A percentile compares a stretch with the other conserved stretches of the same genome.
phyloP scores from a whole-genome alignment of 2,329 filamentous ascomycete genomes.

The Pyricularia grisea region DNA sequence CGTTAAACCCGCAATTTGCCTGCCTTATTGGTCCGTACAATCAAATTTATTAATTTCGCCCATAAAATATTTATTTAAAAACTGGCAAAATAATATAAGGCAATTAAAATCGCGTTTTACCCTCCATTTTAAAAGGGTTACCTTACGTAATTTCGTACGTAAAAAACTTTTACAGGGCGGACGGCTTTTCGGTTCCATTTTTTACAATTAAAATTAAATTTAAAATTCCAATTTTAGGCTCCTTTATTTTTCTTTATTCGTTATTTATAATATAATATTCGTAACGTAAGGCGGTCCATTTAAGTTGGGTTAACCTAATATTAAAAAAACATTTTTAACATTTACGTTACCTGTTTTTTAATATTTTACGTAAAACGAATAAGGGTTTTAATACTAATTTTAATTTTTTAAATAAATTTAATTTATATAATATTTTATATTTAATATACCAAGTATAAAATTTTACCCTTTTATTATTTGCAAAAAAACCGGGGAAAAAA shows the following conservation, averaged over 20 bases:
- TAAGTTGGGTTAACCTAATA: too few relatives aligned
- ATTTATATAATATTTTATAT: neutral
- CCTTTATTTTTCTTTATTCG: neutral
- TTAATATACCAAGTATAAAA: neutral
- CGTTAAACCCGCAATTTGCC: too few relatives aligned
- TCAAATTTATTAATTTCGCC: neutral
- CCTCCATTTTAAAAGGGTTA: neutral
- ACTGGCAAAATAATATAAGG: neutral
- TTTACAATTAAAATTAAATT: neutral
- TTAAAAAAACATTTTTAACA: neutral
- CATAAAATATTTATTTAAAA: neutral
- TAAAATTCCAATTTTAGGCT: neutral
- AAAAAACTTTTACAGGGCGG: neutral
- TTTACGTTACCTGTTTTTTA: neutral
- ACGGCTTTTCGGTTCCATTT: neutral
- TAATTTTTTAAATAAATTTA: neutral
- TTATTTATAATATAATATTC: too few relatives aligned
- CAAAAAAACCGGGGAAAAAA: neutral
- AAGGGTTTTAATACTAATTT: neutral
- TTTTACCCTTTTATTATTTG: neutral
- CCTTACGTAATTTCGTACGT: neutral
- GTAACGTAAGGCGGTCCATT: too few relatives aligned
- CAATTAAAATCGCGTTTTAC: neutral
- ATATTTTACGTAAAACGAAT: neutral
- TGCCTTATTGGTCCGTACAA: neutral